Evolutionary conservation across 257 asterid species (phyloP), one percentile per base, ranked within the genome.

Genomic region (Paulownia fortunei): DNA sequence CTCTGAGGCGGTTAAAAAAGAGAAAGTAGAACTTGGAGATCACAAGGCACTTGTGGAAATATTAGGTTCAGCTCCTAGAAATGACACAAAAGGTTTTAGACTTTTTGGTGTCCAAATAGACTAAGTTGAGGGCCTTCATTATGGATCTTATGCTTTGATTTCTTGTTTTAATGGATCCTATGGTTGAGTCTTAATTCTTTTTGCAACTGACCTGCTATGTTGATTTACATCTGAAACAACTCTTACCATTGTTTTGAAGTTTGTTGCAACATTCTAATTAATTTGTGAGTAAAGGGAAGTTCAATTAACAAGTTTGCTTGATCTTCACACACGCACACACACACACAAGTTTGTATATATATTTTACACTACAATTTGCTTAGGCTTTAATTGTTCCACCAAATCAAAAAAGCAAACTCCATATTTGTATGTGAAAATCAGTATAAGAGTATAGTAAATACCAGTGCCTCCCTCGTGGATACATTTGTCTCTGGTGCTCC

Each of bases 401-500:
- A 21, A 58, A 56, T 6, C 6, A 2, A 7, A 30, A 1, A 30
- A 1, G 36, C 5, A n/a, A 19, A 18, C 5, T 67, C 16, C n/a
- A n/a, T n/a, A 6, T 15, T 32, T 32, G 4, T 7, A 72, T 0
- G 16, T 18, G 46, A 47, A 47, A 68, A 41, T 21, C 18, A 73
- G n/a, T 44, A 78, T 21, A 2, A 74, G 73, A 60, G 55, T 26
- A 46, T 39, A 72, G 68, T 16, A 26, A 51, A 51, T 92, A 96
- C 99, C 97, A 96, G 87, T 41, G 99, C 99, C 82, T 93, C 99
- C 81, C 98, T 88, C 42, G 97, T 60, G 78, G 98, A 93, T 49
- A 88, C 82, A 82, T 91, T 89, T 1, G 97, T 80, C 80, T 96
- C 99, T 7, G 99, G 99, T 52, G 96, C 97, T 89, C 97, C 99